A percentile compares a stretch with the other conserved stretches of the same genome.
phyloP scores from a whole-genome alignment of 164 flowering plant genomes.

The Nelumbo lutea region DNA sequence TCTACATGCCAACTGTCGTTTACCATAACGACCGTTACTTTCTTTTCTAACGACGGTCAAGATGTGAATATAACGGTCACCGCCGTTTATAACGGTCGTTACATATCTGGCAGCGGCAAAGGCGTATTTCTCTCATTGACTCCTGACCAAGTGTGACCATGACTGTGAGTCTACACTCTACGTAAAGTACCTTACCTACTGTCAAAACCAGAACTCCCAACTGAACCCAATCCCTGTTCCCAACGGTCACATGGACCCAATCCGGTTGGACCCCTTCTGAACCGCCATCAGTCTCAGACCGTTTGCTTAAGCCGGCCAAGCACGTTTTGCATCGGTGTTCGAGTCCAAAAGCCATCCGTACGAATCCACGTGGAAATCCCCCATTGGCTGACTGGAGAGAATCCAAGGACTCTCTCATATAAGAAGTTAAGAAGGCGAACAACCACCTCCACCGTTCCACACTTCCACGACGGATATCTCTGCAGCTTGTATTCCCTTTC shows the following conservation, averaged over 20 bases:
- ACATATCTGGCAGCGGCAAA: too few species aligned
- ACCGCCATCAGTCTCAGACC: neutral
- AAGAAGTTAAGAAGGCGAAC: too few species aligned
- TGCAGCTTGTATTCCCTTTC: neutral
- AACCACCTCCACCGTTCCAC: neutral
- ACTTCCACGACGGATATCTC: neutral
- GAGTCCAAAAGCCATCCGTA: neutral
- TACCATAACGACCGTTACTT: too few species aligned
- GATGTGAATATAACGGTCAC: too few species aligned
- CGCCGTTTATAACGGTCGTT: too few species aligned
- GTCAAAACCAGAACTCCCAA: neutral
- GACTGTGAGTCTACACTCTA: too few species aligned
- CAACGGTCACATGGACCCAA: conserved; percentile 4
- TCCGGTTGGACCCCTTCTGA: neutral
- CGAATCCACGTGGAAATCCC: neutral
- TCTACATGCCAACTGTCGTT: too few species aligned
- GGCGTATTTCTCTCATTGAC: too few species aligned
- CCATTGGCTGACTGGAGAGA: neutral
- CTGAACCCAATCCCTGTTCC: neutral
- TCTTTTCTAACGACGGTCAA: too few species aligned
- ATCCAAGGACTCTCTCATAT: conserved; percentile 2
- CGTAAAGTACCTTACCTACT: neutral
- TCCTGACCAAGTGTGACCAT: too few species aligned
- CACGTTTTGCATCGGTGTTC: neutral
- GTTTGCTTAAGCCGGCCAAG: neutral